Conservation (phyloP, 805 yeast species). For the Metschnikowia shivogae region DNA sequence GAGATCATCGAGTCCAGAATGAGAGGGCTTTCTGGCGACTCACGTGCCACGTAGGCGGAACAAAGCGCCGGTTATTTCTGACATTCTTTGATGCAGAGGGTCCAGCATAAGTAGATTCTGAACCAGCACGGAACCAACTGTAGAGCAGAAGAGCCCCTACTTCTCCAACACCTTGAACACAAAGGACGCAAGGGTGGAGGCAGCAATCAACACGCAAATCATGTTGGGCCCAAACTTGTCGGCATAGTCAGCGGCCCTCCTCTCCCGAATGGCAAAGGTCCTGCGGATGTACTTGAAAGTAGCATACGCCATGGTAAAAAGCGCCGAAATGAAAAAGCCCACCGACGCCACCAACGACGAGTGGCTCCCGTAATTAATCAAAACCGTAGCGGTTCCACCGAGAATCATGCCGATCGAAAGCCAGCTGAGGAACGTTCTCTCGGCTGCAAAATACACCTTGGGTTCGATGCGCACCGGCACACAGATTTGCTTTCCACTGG, state of each 20-base stretch:
- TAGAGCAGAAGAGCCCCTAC: background rate
- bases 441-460: slow-evolving; percentile 97
- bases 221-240: slow-evolving; percentile 84
- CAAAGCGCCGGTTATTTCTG: too few species aligned
- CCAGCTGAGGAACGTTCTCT: slow-evolving; percentile 93
- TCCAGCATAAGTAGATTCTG: background rate
- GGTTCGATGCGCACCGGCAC: slow-evolving; percentile 98
- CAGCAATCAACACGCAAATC: slow-evolving; percentile 69
- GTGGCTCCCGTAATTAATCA: slow-evolving; percentile 77
- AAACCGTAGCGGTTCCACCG: slow-evolving; percentile 83
- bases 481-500: slow-evolving; percentile 83
- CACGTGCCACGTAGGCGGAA: background rate
- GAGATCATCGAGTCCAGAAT: slow-evolving; percentile 52
- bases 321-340: slow-evolving; percentile 80
- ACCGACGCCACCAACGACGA: slow-evolving; percentile 72
- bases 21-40: slow-evolving; percentile 2
- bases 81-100: too few species aligned
- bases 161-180: slow-evolving; percentile 45
- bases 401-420: slow-evolving; percentile 82
- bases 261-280: slow-evolving; percentile 74
- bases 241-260: slow-evolving; percentile 79
- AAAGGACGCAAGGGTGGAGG: slow-evolving; percentile 63
- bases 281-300: slow-evolving; percentile 74
- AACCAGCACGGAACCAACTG: background rate
- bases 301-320: slow-evolving; percentile 69